Evolutionary conservation across 2,329 filamentous ascomycete genomes (phyloP).

Genomic region (Xylariaceae sp.): DNA sequence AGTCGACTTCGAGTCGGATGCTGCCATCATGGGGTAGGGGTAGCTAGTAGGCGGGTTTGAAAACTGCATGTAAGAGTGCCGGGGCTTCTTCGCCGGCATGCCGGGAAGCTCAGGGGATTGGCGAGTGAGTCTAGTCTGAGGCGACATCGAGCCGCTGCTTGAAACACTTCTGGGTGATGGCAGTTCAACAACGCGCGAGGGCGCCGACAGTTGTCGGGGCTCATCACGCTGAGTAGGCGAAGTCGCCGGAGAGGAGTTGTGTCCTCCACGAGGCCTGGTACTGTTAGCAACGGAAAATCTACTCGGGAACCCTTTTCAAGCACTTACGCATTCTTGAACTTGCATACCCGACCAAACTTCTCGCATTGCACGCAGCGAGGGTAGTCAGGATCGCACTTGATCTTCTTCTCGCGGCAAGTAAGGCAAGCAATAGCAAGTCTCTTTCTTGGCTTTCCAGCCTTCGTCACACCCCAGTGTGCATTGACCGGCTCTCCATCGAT

Average conservation of each 20-base stretch:
- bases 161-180: constrained; percentile 40
- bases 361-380: constrained; percentile 87
- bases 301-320: background rate
- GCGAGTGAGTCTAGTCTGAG: constrained; percentile 34
- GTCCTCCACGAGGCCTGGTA: constrained; percentile 50
- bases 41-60: constrained; percentile 29
- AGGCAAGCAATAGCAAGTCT: constrained; percentile 77
- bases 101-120: constrained; percentile 29
- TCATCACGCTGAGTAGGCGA: constrained; percentile 48
- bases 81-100: constrained; percentile 44
- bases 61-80: constrained; percentile 45
- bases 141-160: constrained; percentile 46
- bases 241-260: constrained; percentile 52
- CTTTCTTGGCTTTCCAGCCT: constrained; percentile 89
- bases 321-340: constrained; percentile 79
- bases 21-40: constrained; percentile 27
- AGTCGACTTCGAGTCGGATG: constrained; percentile 36
- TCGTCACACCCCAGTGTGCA: constrained; percentile 88
- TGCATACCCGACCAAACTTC: constrained; percentile 81
- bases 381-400: constrained; percentile 87
- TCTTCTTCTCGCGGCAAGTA: constrained; percentile 93
- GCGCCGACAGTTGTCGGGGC: constrained; percentile 33
- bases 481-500: constrained; percentile 86
- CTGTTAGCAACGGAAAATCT: constrained; percentile 16
- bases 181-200: constrained; percentile 34